Conservation (phyloP, 139 green algal species). For the Coelastrella sp. region DNA sequence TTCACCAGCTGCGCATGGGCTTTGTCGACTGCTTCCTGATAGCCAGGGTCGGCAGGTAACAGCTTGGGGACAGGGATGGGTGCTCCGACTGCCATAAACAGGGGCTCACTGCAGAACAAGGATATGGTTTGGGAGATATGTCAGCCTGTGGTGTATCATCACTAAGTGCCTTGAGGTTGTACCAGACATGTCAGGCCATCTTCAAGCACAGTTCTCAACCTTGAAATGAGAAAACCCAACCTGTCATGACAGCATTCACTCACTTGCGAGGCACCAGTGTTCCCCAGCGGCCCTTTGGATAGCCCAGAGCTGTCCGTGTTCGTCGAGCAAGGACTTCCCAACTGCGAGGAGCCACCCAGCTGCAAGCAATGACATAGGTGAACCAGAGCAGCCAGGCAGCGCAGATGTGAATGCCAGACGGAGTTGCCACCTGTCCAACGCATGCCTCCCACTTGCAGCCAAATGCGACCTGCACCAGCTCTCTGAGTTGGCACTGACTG, state of each 20-base stretch:
- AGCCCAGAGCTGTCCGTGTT: constrained; percentile 30
- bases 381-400: too few species aligned
- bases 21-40: constrained; percentile 28
- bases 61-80: constrained; percentile 44
- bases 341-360: constrained; percentile 38
- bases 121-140: background rate
- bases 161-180: background rate
- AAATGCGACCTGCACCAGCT: too few species aligned
- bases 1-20: constrained; percentile 21
- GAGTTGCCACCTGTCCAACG: too few species aligned
- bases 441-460: too few species aligned
- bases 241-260: background rate
- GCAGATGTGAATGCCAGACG: too few species aligned
- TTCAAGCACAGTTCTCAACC: background rate
- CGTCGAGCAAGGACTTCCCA: constrained; percentile 2
- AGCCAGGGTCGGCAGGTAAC: constrained; percentile 10
- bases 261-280: constrained; percentile 40
- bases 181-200: background rate
- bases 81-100: constrained; percentile 43
- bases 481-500: too few species aligned
- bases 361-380: constrained; percentile 2
- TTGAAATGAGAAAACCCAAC: background rate
- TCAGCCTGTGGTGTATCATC: background rate
- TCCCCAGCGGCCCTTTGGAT: constrained; percentile 31
- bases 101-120: constrained; percentile 17